A percentile compares a stretch with the other conserved stretches of the same genome.
Evolutionary conservation across 2,329 filamentous ascomycete species (phyloP).

Genomic region (Alternaria viburni): DNA sequence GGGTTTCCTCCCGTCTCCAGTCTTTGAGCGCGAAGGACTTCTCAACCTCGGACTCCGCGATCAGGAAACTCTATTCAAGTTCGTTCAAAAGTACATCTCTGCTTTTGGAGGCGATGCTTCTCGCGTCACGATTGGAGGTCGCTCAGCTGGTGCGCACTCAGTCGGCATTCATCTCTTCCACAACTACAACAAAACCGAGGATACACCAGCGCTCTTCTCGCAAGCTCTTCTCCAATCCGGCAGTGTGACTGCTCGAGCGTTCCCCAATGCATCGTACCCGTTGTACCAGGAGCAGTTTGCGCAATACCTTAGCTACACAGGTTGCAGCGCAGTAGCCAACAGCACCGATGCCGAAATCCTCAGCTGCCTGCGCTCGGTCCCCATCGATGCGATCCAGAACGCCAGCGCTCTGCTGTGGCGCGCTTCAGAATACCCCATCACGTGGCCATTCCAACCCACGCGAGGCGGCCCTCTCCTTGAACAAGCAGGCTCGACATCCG

Average conservation of each 20-base stretch:
- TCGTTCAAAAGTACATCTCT: slow-evolving; percentile 48
- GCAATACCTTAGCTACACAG: slow-evolving; percentile 21
- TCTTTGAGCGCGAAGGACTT: slow-evolving; percentile 32
- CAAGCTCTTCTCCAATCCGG: slow-evolving; percentile 38
- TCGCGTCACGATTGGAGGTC: slow-evolving; percentile 48
- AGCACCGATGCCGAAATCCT: slow-evolving; percentile 43
- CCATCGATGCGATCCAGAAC: slow-evolving; percentile 46
- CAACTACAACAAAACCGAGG: slow-evolving; percentile 35
- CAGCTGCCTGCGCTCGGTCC: slow-evolving; percentile 47
- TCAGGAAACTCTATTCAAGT: slow-evolving; percentile 36
- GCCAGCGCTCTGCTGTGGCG: slow-evolving; percentile 42
- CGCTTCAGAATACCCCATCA: slow-evolving; percentile 46
- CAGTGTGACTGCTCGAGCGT: slow-evolving; percentile 33
- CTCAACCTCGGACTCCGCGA: slow-evolving; percentile 38
- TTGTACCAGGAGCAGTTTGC: slow-evolving; percentile 36
- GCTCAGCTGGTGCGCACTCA: slow-evolving; percentile 44
- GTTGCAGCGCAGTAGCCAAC: slow-evolving; percentile 23
- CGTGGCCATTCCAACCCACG: slow-evolving; percentile 56
- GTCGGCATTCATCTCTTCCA: slow-evolving; percentile 38
- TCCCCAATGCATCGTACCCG: slow-evolving; percentile 36
- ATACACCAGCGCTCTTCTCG: slow-evolving; percentile 30
- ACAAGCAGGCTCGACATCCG: slow-evolving; percentile 49
- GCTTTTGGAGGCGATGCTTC: slow-evolving; percentile 49
- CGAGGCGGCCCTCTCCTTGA: slow-evolving; percentile 53
- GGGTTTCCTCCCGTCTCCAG: slow-evolving; percentile 32